Evolutionary conservation across 106 monocot species (phyloP).

Genomic region (Acanthochlamys bracteata): DNA sequence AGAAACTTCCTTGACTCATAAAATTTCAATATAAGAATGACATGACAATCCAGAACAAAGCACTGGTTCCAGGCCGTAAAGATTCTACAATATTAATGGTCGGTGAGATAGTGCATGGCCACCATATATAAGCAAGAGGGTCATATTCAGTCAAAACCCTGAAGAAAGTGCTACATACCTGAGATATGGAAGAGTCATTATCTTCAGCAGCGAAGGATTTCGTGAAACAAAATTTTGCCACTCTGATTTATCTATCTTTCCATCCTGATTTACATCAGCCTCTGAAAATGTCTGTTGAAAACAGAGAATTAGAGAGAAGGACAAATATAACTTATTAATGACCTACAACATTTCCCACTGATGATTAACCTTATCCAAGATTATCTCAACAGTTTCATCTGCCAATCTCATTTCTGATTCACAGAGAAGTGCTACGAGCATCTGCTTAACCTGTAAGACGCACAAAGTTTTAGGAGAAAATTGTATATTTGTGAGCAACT

Average conservation of each 20-base stretch:
- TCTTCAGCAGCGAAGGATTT: constrained; percentile 87
- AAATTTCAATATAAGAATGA: too few species aligned
- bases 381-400: constrained; percentile 82
- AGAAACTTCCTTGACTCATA: too few species aligned
- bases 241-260: constrained; percentile 87
- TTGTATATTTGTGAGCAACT: too few species aligned
- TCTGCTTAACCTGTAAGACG: constrained; percentile 73
- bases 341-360: not conserved
- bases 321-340: not conserved
- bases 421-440: constrained; percentile 82
- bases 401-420: constrained; percentile 90
- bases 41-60: too few species aligned
- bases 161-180: constrained; percentile 21
- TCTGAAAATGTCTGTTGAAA: constrained; percentile 76
- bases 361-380: constrained; percentile 68
- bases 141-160: too few species aligned
- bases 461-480: too few species aligned
- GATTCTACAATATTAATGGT: too few species aligned
- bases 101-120: too few species aligned
- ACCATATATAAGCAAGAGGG: too few species aligned
- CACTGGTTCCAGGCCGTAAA: too few species aligned
- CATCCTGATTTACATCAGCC: constrained; percentile 84
- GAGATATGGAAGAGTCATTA: constrained; percentile 99
- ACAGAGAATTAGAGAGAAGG: not conserved
- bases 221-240: constrained; percentile 80